phyloP scores from a whole-genome alignment of 164 flowering plant genomes.

The Macadamia tetraphylla region DNA sequence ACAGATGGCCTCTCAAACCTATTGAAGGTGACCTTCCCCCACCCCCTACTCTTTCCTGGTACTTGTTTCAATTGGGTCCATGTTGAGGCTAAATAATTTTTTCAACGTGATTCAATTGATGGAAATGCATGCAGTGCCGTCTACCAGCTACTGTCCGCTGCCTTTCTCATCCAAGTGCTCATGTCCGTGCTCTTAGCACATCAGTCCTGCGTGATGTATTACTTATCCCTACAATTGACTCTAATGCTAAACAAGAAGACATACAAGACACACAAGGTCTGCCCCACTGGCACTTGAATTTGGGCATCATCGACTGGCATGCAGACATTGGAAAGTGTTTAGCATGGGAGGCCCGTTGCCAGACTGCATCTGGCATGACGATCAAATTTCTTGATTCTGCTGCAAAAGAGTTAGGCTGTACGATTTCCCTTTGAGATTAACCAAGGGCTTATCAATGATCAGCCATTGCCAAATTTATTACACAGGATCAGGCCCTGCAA shows the following conservation, averaged over 20 bases:
- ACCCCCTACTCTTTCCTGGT: neutral
- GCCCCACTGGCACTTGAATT: conserved; percentile 29
- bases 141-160: conserved; percentile 80
- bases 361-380: conserved; percentile 49
- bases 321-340: conserved; percentile 72
- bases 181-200: conserved; percentile 92
- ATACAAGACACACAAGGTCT: conserved; percentile 28
- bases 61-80: neutral
- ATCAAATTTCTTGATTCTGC: conserved; percentile 59
- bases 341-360: conserved; percentile 80
- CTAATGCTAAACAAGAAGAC: conserved; percentile 25
- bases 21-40: conserved; percentile 53
- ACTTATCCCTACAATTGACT: conserved; percentile 36
- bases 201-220: conserved; percentile 80
- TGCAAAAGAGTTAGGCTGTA: conserved; percentile 78
- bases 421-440: conserved; percentile 32
- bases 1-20: conserved; percentile 82
- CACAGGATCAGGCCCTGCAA: neutral
- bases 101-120: conserved; percentile 7
- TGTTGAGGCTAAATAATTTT: neutral
- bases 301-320: conserved; percentile 58
- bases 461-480: neutral
- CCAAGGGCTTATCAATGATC: neutral
- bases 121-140: conserved; percentile 67
- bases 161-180: conserved; percentile 95